Base-by-base conservation (phyloP, 2,329 filamentous ascomycete species). In the Epichloe sylvatica region DNA sequence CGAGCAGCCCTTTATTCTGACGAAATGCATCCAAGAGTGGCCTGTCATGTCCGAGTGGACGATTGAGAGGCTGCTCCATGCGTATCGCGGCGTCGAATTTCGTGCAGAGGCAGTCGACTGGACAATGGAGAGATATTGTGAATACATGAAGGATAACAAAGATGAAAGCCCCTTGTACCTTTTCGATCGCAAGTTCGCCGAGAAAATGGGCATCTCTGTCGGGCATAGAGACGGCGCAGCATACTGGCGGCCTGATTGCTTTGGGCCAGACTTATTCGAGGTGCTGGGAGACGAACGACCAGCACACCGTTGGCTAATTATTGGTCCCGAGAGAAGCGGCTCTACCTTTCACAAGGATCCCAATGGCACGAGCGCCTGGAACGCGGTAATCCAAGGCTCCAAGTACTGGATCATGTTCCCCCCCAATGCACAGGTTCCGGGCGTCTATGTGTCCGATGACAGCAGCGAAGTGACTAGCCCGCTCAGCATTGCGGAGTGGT, bases 331-430 rank as follows among this genome's bases (percentile, higher is more conserved):
- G 54, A 76, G 89, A 51, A 94, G 87, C 60, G 91, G 91, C 33
- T 94, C 86, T 56, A 96, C 90, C 4, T 97, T 96, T 63, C 91
- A 97, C 71, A 96, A 96, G 63, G 80, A 84, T 53, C 80, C 80
- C 21, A 84, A 83, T 57, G 82, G 68, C 17, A 83, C 80, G 17
- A 84, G 81, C 58, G 91, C 92, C 0, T 97, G 91, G 92, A 97
- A 97, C 63, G 91, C 90, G 1, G 87, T 96, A 13, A 72, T 97
- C 30, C 80, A 84, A 52, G 92, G 91, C 5, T 80, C 83, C 35
- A 97, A 97, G 63, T 97, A 97, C 72, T 97, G 92, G 91, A 91
- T 97, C 64, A 94, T 97, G 88, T 97, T 97, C 61, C 89, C 88
- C 0, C 84, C 86, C 0, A 80, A 80, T 0, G 77, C 81, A 0